A percentile compares a stretch with the other conserved stretches of the same genome.
These are phyloP conservation scores for Lichtheimia corymbifera DNA, from an alignment of 371 early-diverging fungal species.

Conservation along the genomic window DNA sequence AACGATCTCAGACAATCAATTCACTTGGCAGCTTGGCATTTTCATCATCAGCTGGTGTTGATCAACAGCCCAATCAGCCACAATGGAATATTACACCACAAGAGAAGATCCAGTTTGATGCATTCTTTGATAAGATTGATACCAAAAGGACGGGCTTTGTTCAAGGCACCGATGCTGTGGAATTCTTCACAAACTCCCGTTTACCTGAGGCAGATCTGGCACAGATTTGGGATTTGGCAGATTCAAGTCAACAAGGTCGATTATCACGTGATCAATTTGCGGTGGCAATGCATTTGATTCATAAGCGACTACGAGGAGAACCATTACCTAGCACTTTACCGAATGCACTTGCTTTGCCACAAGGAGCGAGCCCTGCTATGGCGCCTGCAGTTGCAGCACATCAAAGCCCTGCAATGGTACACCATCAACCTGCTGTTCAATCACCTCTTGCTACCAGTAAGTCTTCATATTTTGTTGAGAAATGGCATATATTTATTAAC, in stretches of 20 bases:
- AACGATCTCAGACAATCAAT: conserved; percentile 39
- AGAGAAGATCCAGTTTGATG: conserved; percentile 70
- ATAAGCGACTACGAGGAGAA: conserved; percentile 72
- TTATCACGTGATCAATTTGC: conserved; percentile 89
- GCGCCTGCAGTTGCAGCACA: background rate
- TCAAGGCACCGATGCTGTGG: conserved; percentile 71
- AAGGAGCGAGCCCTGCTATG: conserved; percentile 16
- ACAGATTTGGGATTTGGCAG: conserved; percentile 83
- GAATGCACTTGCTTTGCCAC: conserved; percentile 35
- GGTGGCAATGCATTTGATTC: conserved; percentile 93
- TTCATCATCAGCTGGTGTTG: conserved; percentile 12
- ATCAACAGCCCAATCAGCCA: conserved; percentile 19
- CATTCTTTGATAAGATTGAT: conserved; percentile 77
- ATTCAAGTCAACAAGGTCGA: conserved; percentile 74
- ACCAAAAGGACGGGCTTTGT: conserved; percentile 23
- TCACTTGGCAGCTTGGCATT: conserved; percentile 45
- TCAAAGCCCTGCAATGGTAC: background rate
- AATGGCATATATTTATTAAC: no score
- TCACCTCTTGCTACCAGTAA: conserved; percentile 5
- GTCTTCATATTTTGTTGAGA: background rate
- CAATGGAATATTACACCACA: conserved; percentile 73
- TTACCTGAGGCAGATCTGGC: conserved; percentile 73
- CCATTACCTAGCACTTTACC: conserved; percentile 75
- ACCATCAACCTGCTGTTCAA: conserved; percentile 5
- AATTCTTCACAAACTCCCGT: conserved; percentile 85